These are phyloP conservation scores for Theobroma grandiflorum DNA, from an alignment of 441 rosid species.

Conservation along the genomic window DNA sequence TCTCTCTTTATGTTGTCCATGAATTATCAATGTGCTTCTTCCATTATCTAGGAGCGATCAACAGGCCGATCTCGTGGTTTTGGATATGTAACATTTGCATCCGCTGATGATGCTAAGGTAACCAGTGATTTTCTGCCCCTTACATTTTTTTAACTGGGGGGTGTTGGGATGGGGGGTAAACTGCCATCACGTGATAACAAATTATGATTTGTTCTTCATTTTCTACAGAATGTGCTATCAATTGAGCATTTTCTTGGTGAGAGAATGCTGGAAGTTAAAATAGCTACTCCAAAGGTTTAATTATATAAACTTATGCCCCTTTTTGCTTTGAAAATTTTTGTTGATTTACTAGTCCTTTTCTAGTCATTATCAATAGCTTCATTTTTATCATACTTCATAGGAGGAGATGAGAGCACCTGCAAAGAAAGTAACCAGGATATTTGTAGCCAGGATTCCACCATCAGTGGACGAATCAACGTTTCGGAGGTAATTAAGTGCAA, in stretches of 20 bases:
- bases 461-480: conserved; percentile 82
- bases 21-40: conserved; percentile 9
- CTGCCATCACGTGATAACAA: background rate
- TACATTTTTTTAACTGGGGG: background rate
- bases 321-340: background rate
- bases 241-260: conserved; percentile 85
- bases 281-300: conserved; percentile 92
- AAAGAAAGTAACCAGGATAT: conserved; percentile 85
- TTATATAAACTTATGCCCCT: conserved; percentile 18
- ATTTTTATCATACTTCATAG: conserved; percentile 46
- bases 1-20: background rate
- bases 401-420: conserved; percentile 96
- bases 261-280: conserved; percentile 88
- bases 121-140: background rate
- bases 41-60: conserved; percentile 71
- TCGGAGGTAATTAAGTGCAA: conserved; percentile 57
- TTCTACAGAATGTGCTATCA: conserved; percentile 64
- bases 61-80: conserved; percentile 97
- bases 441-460: conserved; percentile 87
- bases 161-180: too few relatives aligned
- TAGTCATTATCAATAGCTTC: conserved; percentile 3
- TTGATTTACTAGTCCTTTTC: background rate
- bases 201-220: conserved; percentile 21
- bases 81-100: conserved; percentile 91
- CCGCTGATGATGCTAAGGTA: conserved; percentile 88